Evolutionary conservation across 2,329 filamentous ascomycete genomes (phyloP), one percentile per base, ranked within the genome.

Genomic region (Fusarium sp.): DNA sequence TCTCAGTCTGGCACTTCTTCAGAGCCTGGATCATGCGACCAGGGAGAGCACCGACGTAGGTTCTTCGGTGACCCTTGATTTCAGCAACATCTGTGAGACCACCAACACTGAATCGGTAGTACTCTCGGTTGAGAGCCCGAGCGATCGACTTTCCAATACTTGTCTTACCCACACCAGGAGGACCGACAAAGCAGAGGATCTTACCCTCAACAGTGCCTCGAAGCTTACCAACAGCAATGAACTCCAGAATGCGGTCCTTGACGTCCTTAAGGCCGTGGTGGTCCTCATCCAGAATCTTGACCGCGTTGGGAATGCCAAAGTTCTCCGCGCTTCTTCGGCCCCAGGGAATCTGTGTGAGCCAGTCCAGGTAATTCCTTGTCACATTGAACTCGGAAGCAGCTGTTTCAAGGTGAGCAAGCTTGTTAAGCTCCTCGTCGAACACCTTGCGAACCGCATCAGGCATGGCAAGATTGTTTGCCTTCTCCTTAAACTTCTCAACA

Each of bases 1-100:
- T 99, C 81, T 99, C 97, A 0, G 96, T 99, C 82, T 98, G 94
- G 78, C 95, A 98, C 81, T 99, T 99, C 86, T 99, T 99, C 75
- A 99, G 84, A 1, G 96, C 96, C 80, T 99, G 97, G 66, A 99
- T 98, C 77, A 99, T 97, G 62, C 97, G 92, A 51, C 96, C 97
- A 6, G 96, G 96, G 36, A 99, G 84, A 26, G 96, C 96, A 67
- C 97, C 96, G 54, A 99, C 96, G 73, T 99, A 99, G 4, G 96
- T 99, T 74, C 96, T 89, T 75, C 96, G 88, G 79, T 99, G 96
- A 51, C 96, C 96, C 84, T 99, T 99, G 85, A 99, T 98, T 79
- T 99, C 96, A 19, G 96, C 96, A 68, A 99, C 97, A 80, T 99
- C 96, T 6, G 95, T 97, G 71, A 99, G 86, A 73, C 96, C 96